Base-by-base conservation (phyloP, 495 filamentous ascomycete species). In the Tuber brumale region DNA sequence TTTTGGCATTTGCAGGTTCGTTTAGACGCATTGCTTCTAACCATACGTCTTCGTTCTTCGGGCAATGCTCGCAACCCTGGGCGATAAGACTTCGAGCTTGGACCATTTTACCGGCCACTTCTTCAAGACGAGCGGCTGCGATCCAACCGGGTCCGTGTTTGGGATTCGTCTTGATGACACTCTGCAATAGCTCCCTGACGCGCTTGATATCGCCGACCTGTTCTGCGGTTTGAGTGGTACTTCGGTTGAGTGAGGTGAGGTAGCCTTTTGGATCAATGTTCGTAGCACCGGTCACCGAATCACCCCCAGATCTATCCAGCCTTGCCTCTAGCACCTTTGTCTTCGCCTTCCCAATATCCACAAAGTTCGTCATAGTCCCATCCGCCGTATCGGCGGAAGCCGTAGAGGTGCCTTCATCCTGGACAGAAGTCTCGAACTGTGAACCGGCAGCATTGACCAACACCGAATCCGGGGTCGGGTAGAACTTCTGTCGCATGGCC, bases 71-170 rank as follows among this genome's bases (percentile, higher is more conserved):
- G 82, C 93, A 95, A 18, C 96, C 96, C 79, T 91, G 89, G 3
- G 91, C 89, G 74, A 98, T 97, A 70, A 94, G 85, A 74, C 90
- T 94, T 73, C 94, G 89, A 27, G 96, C 95, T 10, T 92, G 90
- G 41, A 94, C 93, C 73, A 92, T 91, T 79, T 94, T 95, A 10
- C 96, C 95, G 23, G 95, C 95, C 51, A 94, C 84, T 81, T 97
- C 93, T 82, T 99, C 96, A 75, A 99, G 84, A 79, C 94, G 89
- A n/a, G 94, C 93, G 23, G 94, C 91, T 7, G 95, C 95, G 81
- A 98, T 95, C 92, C 95, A 98, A 48, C 94, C 96, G n/a, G 95
- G 94, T 0, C 92, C 94, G 81, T 97, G 95, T 70, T 93, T 93
- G 0, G 93, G 93, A 82, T 99, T 99, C 35, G 94, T 97, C 82